Evolutionary conservation across 805 yeast genomes (phyloP).

Genomic region (Candida rishiriensis): DNA sequence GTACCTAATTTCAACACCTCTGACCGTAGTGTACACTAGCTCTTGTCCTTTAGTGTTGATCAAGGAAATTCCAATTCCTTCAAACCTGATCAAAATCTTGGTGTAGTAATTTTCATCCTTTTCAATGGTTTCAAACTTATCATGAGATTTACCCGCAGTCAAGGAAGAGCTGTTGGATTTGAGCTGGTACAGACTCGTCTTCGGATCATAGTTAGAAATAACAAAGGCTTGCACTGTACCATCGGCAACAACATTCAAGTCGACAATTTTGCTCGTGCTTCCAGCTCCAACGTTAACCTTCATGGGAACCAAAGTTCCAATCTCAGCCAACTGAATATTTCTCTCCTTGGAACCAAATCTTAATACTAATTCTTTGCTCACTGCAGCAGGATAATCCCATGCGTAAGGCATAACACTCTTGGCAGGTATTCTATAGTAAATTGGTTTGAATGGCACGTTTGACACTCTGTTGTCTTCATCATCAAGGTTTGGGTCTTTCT

Average conservation of each 20-base stretch:
- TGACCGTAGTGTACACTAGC: conserved; percentile 72
- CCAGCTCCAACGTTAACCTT: conserved; percentile 50
- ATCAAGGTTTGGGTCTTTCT: conserved; percentile 67
- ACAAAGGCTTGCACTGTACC: conserved; percentile 91
- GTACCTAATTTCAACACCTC: conserved; percentile 77
- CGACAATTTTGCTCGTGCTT: conserved; percentile 50
- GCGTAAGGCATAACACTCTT: conserved; percentile 96
- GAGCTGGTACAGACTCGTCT: conserved; percentile 68
- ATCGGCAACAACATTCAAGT: conserved; percentile 90
- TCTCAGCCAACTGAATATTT: conserved; percentile 81
- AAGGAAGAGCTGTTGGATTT: conserved; percentile 26
- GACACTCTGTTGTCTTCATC: conserved; percentile 59
- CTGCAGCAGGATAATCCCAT: conserved; percentile 95
- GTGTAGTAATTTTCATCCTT: conserved; percentile 50
- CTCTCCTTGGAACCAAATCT: conserved; percentile 72
- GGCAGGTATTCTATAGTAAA: conserved; percentile 78
- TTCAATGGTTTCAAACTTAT: conserved; percentile 52
- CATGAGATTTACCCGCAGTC: conserved; percentile 27
- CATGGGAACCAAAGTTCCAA: conserved; percentile 88
- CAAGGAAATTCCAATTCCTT: conserved; percentile 85
- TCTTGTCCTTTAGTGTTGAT: conserved; percentile 71
- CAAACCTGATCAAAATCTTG: conserved; percentile 58
- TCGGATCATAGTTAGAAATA: conserved; percentile 76
- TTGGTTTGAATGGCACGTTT: conserved; percentile 64
- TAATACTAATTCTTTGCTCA: conserved; percentile 72